Evolutionary conservation across 2,329 filamentous ascomycete species (phyloP).

Genomic region (Sclerotinia glacialis): DNA sequence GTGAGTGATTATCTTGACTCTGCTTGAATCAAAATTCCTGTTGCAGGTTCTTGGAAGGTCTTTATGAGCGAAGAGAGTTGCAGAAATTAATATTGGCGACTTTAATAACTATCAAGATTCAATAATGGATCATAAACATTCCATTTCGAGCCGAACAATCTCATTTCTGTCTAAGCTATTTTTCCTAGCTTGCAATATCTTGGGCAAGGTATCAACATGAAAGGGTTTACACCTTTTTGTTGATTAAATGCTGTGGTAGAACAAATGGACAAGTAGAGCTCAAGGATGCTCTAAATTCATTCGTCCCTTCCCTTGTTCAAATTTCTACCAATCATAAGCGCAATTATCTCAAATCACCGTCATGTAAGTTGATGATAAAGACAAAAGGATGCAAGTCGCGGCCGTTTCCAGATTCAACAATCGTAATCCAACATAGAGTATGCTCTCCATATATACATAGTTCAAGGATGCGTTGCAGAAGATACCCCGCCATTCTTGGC

Average conservation of each 20-base stretch:
- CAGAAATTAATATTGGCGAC: not conserved
- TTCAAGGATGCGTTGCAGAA: not conserved
- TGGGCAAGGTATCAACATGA: not conserved
- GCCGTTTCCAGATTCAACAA: not conserved
- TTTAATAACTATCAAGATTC: not conserved
- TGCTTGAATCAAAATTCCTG: not conserved
- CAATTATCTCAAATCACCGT: not conserved
- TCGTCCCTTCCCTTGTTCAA: not conserved
- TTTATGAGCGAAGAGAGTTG: not conserved
- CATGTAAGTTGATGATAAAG: conserved; percentile 9
- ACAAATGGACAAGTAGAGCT: not conserved
- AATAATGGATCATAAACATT: not conserved
- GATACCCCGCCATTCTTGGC: not conserved
- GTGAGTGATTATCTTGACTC: not conserved
- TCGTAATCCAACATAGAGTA: not conserved
- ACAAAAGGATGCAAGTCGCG: not conserved
- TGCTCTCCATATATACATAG: not conserved
- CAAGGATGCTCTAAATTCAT: not conserved
- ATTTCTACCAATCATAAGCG: not conserved
- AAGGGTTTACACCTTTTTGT: not conserved
- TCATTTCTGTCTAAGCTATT: not conserved
- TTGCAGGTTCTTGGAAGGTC: no score
- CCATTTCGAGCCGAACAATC: not conserved
- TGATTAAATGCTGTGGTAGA: not conserved
- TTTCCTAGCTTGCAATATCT: not conserved